These are phyloP conservation scores for Ehretia macrophylla DNA, from an alignment of 257 asterid genomes.

Conservation along the genomic window DNA sequence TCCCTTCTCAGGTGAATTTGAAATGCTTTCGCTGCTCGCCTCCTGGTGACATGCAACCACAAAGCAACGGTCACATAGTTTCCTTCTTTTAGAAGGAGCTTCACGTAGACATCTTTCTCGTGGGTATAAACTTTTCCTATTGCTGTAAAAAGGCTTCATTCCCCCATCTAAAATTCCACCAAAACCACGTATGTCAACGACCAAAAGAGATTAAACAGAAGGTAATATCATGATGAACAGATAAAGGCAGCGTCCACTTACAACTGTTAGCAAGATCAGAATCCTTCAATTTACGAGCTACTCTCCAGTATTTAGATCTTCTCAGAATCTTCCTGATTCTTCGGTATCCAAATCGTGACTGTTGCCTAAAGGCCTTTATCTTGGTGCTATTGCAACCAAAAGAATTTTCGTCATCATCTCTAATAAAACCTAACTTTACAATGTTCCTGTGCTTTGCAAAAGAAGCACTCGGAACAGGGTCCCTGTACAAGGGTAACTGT, in stretches of 20 bases:
- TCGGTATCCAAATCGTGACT: slow-evolving; percentile 46
- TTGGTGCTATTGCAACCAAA: slow-evolving; percentile 74
- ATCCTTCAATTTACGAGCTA: slow-evolving; percentile 60
- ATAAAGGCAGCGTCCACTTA: slow-evolving; percentile 33
- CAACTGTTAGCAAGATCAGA: slow-evolving; percentile 49
- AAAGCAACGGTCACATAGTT: slow-evolving; percentile 42
- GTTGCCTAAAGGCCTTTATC: slow-evolving; percentile 59
- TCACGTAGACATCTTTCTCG: slow-evolving; percentile 46
- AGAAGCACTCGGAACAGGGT: slow-evolving; percentile 46
- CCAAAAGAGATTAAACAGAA: background rate
- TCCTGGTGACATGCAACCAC: slow-evolving; percentile 50
- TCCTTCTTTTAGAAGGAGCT: slow-evolving; percentile 69
- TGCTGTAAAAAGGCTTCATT: slow-evolving; percentile 53
- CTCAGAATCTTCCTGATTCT: slow-evolving; percentile 73
- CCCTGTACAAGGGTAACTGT: slow-evolving; percentile 79
- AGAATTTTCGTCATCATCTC: slow-evolving; percentile 95
- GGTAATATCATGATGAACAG: background rate
- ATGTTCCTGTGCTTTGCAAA: slow-evolving; percentile 55
- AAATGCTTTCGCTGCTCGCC: slow-evolving; percentile 59
- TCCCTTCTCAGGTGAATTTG: slow-evolving; percentile 54
- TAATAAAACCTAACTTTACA: slow-evolving; percentile 80
- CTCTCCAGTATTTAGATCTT: slow-evolving; percentile 65
- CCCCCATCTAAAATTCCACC: slow-evolving; percentile 48
- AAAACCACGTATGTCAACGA: slow-evolving; percentile 6
- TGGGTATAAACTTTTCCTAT: slow-evolving; percentile 51